A percentile compares a stretch with the other conserved stretches of the same genome.
These are phyloP conservation scores for Cajanus cajan DNA, from an alignment of 306 rosid species.

Conservation along the genomic window DNA sequence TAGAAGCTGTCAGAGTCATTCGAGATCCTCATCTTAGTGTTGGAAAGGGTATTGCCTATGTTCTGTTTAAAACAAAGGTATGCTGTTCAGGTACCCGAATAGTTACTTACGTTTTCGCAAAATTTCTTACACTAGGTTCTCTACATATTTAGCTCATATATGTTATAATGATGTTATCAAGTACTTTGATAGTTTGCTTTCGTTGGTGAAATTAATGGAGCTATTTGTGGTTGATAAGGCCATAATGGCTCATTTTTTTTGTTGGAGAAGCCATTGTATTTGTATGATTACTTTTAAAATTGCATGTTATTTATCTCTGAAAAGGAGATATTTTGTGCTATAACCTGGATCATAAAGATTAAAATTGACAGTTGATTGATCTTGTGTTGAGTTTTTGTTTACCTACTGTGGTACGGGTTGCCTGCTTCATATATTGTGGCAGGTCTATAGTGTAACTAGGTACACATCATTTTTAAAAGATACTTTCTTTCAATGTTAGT, in stretches of 20 bases:
- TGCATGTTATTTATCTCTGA: conserved; percentile 10
- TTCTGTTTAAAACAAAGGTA: conserved; percentile 83
- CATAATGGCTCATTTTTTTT: background rate
- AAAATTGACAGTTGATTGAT: background rate
- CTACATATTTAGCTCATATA: background rate
- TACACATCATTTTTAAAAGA: background rate
- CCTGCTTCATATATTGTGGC: background rate
- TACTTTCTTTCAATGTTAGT: background rate
- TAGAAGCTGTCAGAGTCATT: conserved; percentile 83
- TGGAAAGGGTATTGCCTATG: conserved; percentile 95
- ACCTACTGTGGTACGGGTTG: background rate
- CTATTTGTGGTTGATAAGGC: background rate
- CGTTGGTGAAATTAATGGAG: background rate
- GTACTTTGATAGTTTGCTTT: conserved; percentile 4
- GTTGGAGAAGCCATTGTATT: background rate
- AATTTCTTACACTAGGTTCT: background rate
- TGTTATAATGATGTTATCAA: background rate
- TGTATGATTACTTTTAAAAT: conserved; percentile 1
- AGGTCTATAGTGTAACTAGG: background rate
- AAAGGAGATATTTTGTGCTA: background rate
- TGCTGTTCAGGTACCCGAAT: background rate
- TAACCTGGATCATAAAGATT: conserved; percentile 6
- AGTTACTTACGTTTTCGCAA: background rate
- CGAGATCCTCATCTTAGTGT: conserved; percentile 78
- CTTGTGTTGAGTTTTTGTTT: background rate